Evolutionary conservation across 768 basidiomycete genomes (phyloP).

Genomic region (Porphyrellus cyaneotinctus): DNA sequence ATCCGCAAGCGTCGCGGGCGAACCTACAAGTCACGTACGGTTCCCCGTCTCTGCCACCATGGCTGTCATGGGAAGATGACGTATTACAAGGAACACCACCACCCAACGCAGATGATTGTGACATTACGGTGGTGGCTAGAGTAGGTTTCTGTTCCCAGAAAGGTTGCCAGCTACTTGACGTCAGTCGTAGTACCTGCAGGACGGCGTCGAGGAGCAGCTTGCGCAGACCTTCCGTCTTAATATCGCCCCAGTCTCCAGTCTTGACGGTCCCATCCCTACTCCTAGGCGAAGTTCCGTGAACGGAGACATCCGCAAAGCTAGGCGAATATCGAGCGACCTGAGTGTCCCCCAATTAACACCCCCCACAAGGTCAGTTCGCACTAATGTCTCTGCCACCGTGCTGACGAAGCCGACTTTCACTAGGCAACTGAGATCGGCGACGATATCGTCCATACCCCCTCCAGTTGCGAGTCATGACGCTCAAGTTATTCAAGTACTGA

Average conservation of each 20-base stretch:
- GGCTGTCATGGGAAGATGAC: constrained; percentile 87
- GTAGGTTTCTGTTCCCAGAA: constrained; percentile 39
- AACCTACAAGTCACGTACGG: constrained; percentile 76
- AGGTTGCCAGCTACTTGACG: constrained; percentile 9
- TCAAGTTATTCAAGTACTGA: constrained; percentile 74
- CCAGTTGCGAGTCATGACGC: constrained; percentile 50
- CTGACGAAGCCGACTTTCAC: constrained; percentile 6
- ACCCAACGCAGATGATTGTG: constrained; percentile 68
- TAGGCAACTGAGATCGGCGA: constrained; percentile 32
- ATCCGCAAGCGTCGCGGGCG: constrained; percentile 85
- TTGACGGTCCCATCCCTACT: constrained; percentile 41
- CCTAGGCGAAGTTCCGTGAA: constrained; percentile 48
- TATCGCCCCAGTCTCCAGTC: constrained; percentile 62
- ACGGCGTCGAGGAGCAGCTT: constrained; percentile 69
- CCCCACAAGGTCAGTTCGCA: constrained; percentile 23
- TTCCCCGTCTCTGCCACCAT: constrained; percentile 78
- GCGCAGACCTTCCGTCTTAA: constrained; percentile 64
- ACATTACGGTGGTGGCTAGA: constrained; percentile 72
- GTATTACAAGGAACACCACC: constrained; percentile 78
- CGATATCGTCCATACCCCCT: constrained; percentile 29
- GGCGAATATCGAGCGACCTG: constrained; percentile 41
- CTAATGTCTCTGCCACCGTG: neutral
- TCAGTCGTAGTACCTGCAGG: constrained; percentile 48
- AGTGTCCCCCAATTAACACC: constrained; percentile 31
- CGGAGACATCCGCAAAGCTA: constrained; percentile 38